Evolutionary conservation across 768 basidiomycete species (phyloP), one percentile per base, ranked within the genome.

Genomic region (Lyophyllum semitale): DNA sequence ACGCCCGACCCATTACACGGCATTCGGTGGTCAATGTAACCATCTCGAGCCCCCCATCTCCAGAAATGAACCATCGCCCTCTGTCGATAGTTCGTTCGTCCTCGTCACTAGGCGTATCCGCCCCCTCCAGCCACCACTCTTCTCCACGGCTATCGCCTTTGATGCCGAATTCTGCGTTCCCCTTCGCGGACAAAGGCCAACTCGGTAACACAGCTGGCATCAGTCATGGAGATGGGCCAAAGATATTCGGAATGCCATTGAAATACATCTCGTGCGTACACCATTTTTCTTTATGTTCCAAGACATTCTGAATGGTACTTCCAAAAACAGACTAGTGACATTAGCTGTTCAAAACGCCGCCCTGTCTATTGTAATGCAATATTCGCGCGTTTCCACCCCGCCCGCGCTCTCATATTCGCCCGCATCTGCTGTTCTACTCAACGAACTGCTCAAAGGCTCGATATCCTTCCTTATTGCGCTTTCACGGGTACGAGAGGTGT

Each of bases 311-410:
- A 12, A 44, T 8, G 7, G 5, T 29, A 26, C 23, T 44, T 49
- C 22, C 35, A 38, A 52, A n/a, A 22, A 55, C 63, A 90, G 89
- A 13, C 79, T 93, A 55, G 84, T 94, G 59, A 92, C 91, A 17
- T 84, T 95, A 47, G 93, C 93, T 4, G 88, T 96, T 2, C 96
- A 99, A 77, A 98, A 98, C 73, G 93, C 93, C 27, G 86, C 92
- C 9, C 77, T 99, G 46, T 95, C 95, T 50, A 94, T 99, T 66
- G 92, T 98, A 60, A 96, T 99, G 92, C 95, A 98, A 77, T 93
- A 98, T 73, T 98, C 97, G n/a, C 85, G 97, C 56, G 88, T 94
- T 54, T 90, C 91, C 2, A 90, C 84, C 0, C 84, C 93, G 8
- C 76, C 89, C 1, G 77, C 87, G 38, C 79, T 89, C 29, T 77